Evolutionary conservation across 1,139 yeast genomes (phyloP), one percentile per base, ranked within the genome.

Genomic region (Trichomonascaceae sp.): DNA sequence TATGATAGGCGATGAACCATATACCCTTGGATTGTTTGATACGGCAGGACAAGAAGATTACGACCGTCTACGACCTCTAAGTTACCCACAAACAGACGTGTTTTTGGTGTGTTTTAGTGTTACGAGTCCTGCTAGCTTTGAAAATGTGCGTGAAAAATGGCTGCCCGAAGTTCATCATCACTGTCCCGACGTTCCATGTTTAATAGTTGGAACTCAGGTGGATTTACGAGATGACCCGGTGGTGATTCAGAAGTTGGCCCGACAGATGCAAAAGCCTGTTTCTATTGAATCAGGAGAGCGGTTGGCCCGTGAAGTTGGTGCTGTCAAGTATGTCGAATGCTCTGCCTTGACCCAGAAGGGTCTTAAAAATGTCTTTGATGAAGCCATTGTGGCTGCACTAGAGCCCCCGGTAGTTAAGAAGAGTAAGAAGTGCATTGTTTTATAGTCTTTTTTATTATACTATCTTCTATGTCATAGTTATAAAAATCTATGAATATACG

Each of bases 41-140:
- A 93, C 99, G 48, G 98, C 99, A 19, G 99, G 99, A 48, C 99
- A 93, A 77, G 98, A 91, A 79, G 98, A 93, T 77, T 93, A 93
- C 72, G 99, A 93, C 74, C 82, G 99, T 70, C 78, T 93, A 69
- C 87, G 99, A 74, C 99, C 99, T 10, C 80, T 93, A 65, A 86
- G 96, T 56, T 93, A 93, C 72, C 98, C 99, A 20, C 93, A 95
- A 55, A 93, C 99, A 15, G 98, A 91, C 70, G 96, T 93, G 50
- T 93, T 93, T 70, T 79, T 93, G 65, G 96, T 90, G 53, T 91
- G 98, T 73, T 91, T 91, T 73, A 85, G 95, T 52, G 96, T 91
- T 55, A 88, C 95, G 61, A 89, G 96, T 30, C 98, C 98, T 44
- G 96, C 98, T 45, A 86, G 96, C n/a, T 93, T 91, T 71, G 98